Conservation (phyloP, 495 filamentous ascomycete species). For the Pseudomonodictys pantanalensis region DNA sequence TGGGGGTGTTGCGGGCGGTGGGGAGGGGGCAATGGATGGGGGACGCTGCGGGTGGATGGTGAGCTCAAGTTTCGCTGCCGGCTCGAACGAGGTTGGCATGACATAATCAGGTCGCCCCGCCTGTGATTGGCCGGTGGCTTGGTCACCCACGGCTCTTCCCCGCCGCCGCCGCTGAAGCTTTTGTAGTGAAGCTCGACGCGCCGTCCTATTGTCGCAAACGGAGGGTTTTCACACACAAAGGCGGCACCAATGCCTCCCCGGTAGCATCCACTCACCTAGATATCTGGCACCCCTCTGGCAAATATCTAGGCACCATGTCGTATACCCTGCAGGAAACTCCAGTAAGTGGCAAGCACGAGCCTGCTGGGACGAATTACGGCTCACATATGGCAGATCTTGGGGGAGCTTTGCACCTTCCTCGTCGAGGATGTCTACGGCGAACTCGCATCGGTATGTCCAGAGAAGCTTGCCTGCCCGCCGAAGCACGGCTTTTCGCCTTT, state of each 20-base stretch:
- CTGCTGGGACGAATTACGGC: constrained; percentile 14
- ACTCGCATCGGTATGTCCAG: constrained; percentile 73
- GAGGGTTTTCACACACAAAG: too few species aligned
- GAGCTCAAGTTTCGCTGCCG: constrained; percentile 2
- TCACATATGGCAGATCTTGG: constrained; percentile 37
- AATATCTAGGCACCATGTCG: constrained; percentile 17
- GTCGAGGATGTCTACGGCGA: constrained; percentile 85
- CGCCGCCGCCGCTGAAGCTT: too few species aligned
- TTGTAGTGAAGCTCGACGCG: too few species aligned
- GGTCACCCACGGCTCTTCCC: too few species aligned
- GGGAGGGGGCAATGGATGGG: constrained; percentile 27
- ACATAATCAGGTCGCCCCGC: neutral
- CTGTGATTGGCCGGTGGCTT: constrained; percentile 1
- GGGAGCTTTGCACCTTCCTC: constrained; percentile 85
- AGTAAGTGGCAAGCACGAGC: constrained; percentile 1
- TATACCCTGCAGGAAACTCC: constrained; percentile 24
- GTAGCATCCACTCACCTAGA: neutral
- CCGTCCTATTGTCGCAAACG: too few species aligned
- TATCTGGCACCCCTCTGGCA: constrained; percentile 12
- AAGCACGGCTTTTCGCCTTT: neutral
- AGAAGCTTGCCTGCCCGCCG: too few species aligned
- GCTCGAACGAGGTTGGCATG: neutral
- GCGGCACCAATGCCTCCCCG: constrained; percentile 12
- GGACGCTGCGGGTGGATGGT: constrained; percentile 1
- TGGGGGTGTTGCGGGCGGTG: constrained; percentile 19